Evolutionary conservation across 495 filamentous ascomycete species (phyloP).

Genomic region (Pseudoneurospora amorphoporcata): DNA sequence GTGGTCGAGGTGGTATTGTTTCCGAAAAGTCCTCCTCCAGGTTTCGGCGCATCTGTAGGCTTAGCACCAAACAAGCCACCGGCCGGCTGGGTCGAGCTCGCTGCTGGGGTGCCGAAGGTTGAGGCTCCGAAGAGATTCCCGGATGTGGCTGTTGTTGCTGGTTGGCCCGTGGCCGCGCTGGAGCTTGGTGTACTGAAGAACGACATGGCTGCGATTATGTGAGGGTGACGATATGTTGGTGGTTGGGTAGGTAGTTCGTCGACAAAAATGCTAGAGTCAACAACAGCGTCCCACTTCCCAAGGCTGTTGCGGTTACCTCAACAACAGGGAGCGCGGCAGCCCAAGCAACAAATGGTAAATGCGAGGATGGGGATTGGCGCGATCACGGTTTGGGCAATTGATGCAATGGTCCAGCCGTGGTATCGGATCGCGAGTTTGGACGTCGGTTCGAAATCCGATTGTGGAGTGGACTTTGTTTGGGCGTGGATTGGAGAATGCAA

Average conservation of each 20-base stretch:
- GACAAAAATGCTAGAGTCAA: not conserved
- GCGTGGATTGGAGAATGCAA: not conserved
- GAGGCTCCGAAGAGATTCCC: constrained; percentile 28
- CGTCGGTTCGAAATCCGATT: not conserved
- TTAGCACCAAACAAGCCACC: constrained; percentile 41
- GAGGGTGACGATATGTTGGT: not conserved
- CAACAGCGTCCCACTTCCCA: not conserved
- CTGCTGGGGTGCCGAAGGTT: constrained; percentile 22
- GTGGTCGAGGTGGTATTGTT: constrained; percentile 13
- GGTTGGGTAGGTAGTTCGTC: not conserved
- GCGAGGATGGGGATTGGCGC: not conserved
- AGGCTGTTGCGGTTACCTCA: not conserved
- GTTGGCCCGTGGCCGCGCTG: constrained; percentile 24
- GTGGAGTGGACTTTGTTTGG: not conserved
- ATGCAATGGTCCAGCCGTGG: not conserved
- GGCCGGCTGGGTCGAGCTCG: constrained; percentile 19
- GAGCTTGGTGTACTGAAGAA: constrained; percentile 33
- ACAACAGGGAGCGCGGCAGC: not conserved
- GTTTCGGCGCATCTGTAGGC: constrained; percentile 20
- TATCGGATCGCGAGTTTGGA: not conserved
- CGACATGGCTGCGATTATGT: constrained; percentile 14
- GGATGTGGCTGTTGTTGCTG: constrained; percentile 30
- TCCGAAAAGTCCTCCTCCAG: constrained; percentile 17
- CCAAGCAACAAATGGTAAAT: not conserved
- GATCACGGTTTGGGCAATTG: not conserved